A percentile compares a stretch with the other conserved stretches of the same genome.
Evolutionary conservation across 495 filamentous ascomycete species (phyloP).

Genomic region (Neurospora tetrasperma): DNA sequence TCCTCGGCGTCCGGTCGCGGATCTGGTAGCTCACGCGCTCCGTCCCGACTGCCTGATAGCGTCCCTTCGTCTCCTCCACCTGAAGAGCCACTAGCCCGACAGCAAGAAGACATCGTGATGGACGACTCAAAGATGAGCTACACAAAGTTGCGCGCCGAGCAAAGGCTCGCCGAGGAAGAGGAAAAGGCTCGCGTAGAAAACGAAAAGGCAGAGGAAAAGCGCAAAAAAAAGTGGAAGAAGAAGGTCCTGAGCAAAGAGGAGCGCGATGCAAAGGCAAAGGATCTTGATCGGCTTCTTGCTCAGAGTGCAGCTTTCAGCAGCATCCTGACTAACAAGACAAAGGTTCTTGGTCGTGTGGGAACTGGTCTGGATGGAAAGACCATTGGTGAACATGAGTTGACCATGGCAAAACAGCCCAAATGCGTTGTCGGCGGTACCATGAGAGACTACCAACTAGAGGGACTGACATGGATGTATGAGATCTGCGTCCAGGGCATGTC

Average conservation of each 20-base stretch:
- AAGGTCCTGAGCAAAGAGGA: conserved; percentile 41
- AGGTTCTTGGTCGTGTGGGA: conserved; percentile 43
- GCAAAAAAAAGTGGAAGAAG: conserved; percentile 37
- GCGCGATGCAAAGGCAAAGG: conserved; percentile 39
- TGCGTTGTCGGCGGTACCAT: conserved; percentile 81
- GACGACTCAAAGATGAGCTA: conserved; percentile 27
- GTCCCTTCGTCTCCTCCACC: conserved; percentile 34
- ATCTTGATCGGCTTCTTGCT: conserved; percentile 39
- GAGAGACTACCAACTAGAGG: conserved; percentile 90
- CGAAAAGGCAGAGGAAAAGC: conserved; percentile 36
- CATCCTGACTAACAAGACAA: conserved; percentile 45
- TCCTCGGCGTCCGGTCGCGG: conserved; percentile 21
- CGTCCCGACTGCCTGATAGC: conserved; percentile 29
- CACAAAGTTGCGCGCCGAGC: conserved; percentile 27
- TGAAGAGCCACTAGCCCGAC: conserved; percentile 1
- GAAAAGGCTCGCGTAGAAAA: conserved; percentile 37
- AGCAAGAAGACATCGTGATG: not conserved
- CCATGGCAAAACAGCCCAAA: conserved; percentile 74
- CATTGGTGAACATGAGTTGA: conserved; percentile 66
- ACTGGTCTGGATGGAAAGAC: conserved; percentile 41
- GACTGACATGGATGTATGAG: conserved; percentile 91
- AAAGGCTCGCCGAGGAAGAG: conserved; percentile 44
- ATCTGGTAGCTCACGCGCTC: conserved; percentile 12
- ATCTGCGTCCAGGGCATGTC: conserved; percentile 71
- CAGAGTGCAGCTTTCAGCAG: conserved; percentile 40